phyloP scores from a whole-genome alignment of 2,329 filamentous ascomycete genomes.

The Fusarium brachygibbosum region DNA sequence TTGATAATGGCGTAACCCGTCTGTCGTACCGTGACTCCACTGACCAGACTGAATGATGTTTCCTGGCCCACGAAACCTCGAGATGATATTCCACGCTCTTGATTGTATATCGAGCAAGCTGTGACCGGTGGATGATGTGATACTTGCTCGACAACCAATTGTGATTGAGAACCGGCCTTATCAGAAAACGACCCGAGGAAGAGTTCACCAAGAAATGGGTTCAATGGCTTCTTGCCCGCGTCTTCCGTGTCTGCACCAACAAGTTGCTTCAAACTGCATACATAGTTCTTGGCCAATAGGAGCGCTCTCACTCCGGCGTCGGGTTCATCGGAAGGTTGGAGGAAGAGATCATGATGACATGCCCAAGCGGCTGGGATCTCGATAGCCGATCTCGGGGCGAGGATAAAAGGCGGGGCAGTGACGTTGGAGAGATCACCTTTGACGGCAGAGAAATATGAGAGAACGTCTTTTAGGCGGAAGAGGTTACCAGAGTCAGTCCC shows the following conservation, averaged over 20 bases:
- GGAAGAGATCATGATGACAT: constrained; percentile 32
- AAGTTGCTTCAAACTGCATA: constrained; percentile 23
- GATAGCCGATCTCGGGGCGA: constrained; percentile 63
- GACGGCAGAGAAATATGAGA: constrained; percentile 45
- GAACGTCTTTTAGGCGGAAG: constrained; percentile 17
- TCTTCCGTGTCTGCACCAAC: constrained; percentile 19
- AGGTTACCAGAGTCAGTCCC: constrained; percentile 24
- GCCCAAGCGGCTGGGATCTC: constrained; percentile 66
- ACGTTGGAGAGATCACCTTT: constrained; percentile 67
- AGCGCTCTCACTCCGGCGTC: constrained; percentile 23
- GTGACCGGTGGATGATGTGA: constrained; percentile 67
- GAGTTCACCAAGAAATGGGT: constrained; percentile 66
- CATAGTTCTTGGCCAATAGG: constrained; percentile 20
- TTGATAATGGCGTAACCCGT: constrained; percentile 23
- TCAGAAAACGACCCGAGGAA: constrained; percentile 60
- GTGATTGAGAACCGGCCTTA: constrained; percentile 42
- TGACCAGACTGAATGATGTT: constrained; percentile 25
- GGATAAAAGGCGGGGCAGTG: constrained; percentile 64
- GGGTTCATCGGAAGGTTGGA: constrained; percentile 22
- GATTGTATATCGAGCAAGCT: constrained; percentile 48
- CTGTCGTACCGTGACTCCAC: constrained; percentile 16
- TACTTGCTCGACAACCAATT: constrained; percentile 61
- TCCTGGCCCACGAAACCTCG: constrained; percentile 19
- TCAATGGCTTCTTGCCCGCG: constrained; percentile 62
- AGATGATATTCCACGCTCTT: constrained; percentile 25